A percentile compares a stretch with the other conserved stretches of the same genome.
phyloP scores from a whole-genome alignment of 1,284 basidiomycete genomes.

The Pseudozyma hubeiensis region DNA sequence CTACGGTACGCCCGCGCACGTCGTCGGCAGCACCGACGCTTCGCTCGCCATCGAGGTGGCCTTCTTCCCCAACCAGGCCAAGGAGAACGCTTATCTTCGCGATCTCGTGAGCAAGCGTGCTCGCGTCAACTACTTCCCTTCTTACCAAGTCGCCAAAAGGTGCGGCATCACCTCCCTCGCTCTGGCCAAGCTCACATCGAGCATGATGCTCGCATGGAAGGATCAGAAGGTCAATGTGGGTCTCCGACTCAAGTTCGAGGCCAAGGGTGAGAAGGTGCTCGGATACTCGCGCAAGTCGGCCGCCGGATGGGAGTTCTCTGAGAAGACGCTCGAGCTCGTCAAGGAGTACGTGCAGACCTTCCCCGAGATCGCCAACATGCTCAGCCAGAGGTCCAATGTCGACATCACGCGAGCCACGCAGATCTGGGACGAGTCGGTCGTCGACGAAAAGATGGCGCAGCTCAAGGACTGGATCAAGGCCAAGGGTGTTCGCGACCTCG shows the following conservation, averaged over 20 bases:
- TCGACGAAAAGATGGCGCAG: slow-evolving; percentile 80
- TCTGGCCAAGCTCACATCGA: slow-evolving; percentile 89
- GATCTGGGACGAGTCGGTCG: slow-evolving; percentile 76
- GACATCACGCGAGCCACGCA: slow-evolving; percentile 78
- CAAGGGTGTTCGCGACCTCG: slow-evolving; percentile 88
- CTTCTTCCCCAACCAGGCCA: slow-evolving; percentile 59
- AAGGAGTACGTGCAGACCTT: slow-evolving; percentile 77
- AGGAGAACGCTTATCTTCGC: slow-evolving; percentile 57
- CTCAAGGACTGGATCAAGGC: slow-evolving; percentile 87
- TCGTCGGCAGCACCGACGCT: slow-evolving; percentile 75
- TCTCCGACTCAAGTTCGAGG: slow-evolving; percentile 94
- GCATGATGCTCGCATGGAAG: slow-evolving; percentile 86
- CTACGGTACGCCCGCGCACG: slow-evolving; percentile 94
- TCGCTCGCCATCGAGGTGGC: slow-evolving; percentile 60
- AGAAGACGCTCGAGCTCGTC: slow-evolving; percentile 84
- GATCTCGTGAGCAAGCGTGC: slow-evolving; percentile 55
- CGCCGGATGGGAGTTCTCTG: slow-evolving; percentile 91
- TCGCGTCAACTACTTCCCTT: slow-evolving; percentile 50
- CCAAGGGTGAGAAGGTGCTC: slow-evolving; percentile 92
- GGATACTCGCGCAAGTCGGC: slow-evolving; percentile 89
- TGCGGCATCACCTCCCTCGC: slow-evolving; percentile 57
- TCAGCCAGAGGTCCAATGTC: slow-evolving; percentile 70
- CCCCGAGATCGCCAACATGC: slow-evolving; percentile 60
- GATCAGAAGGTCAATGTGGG: slow-evolving; percentile 86
- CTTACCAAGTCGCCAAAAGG: slow-evolving; percentile 55